phyloP scores from a whole-genome alignment of 1,284 basidiomycete species.

The Pseudozyma pruni region DNA sequence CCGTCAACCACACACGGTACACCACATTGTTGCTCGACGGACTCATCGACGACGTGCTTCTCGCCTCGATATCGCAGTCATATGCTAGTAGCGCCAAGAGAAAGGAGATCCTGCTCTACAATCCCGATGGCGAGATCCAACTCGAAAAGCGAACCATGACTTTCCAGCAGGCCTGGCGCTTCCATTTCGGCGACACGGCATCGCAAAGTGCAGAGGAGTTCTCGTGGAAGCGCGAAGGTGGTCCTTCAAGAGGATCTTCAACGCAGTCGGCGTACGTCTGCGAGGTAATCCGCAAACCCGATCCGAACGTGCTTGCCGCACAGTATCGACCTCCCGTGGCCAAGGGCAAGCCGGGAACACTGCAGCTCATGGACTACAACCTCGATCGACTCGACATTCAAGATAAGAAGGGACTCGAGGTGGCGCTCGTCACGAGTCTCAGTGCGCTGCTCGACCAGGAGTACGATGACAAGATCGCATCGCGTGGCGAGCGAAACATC shows the following conservation, averaged over 20 bases:
- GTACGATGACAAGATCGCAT: slow-evolving; percentile 69
- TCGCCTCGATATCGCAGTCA: slow-evolving; percentile 34
- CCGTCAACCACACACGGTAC: slow-evolving; percentile 38
- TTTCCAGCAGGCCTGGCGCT: slow-evolving; percentile 79
- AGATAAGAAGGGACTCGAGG: slow-evolving; percentile 77
- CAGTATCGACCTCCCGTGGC: slow-evolving; percentile 77
- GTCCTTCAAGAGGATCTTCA: slow-evolving; percentile 14
- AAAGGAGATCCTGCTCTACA: slow-evolving; percentile 79
- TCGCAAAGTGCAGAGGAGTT: slow-evolving; percentile 25
- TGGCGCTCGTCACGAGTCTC: slow-evolving; percentile 79
- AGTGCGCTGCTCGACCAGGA: slow-evolving; percentile 80
- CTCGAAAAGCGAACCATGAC: slow-evolving; percentile 77
- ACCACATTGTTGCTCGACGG: slow-evolving; percentile 48
- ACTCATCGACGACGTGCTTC: slow-evolving; percentile 26
- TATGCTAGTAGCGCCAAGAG: slow-evolving; percentile 70
- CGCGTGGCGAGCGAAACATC: slow-evolving; percentile 31
- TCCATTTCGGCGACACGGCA: slow-evolving; percentile 75
- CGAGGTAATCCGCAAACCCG: slow-evolving; percentile 82
- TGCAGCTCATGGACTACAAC: slow-evolving; percentile 89
- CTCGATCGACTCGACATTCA: slow-evolving; percentile 82
- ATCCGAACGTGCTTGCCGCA: slow-evolving; percentile 83
- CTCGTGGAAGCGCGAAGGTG: slow-evolving; percentile 65
- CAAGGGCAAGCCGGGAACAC: slow-evolving; percentile 74
- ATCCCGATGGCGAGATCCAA: slow-evolving; percentile 77
- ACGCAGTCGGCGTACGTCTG: slow-evolving; percentile 34